A percentile compares a stretch with the other conserved stretches of the same genome.
Evolutionary conservation across 1,284 basidiomycete genomes (phyloP).

Genomic region (Pyrrhoderma noxium): DNA sequence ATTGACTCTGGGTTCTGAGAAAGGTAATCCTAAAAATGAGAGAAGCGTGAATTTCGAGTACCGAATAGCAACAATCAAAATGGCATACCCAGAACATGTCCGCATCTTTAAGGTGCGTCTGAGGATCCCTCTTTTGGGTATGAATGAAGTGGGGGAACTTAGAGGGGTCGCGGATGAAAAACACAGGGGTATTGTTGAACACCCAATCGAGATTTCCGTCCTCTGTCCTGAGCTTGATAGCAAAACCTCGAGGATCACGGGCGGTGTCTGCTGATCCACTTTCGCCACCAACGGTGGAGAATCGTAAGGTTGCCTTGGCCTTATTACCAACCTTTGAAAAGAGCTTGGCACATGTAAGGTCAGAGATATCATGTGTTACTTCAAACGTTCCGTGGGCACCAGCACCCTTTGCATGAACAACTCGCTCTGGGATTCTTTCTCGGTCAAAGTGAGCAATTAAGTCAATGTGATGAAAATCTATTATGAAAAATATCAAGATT

Average conservation of each 20-base stretch:
- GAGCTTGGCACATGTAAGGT: conserved; percentile 70
- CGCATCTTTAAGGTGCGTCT: conserved; percentile 79
- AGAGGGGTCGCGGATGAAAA: conserved; percentile 79
- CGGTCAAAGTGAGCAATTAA: conserved; percentile 87
- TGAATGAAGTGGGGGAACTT: conserved; percentile 94
- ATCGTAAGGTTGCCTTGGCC: conserved; percentile 68
- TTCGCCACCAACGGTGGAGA: conserved; percentile 87
- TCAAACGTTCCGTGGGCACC: conserved; percentile 93
- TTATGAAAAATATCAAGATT: conserved; percentile 5
- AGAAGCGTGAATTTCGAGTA: conserved; percentile 16
- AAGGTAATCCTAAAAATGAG: conserved; percentile 70
- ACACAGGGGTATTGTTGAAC: conserved; percentile 87
- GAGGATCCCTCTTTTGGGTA: conserved; percentile 89
- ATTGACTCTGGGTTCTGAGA: conserved; percentile 88
- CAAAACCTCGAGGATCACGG: conserved; percentile 89
- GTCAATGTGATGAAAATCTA: conserved; percentile 86
- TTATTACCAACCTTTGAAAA: conserved; percentile 66
- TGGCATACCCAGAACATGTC: conserved; percentile 70
- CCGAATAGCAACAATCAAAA: background rate
- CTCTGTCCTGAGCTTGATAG: conserved; percentile 84
- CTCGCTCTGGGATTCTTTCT: conserved; percentile 93
- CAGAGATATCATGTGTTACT: conserved; percentile 75
- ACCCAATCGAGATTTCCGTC: conserved; percentile 91
- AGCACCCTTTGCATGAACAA: conserved; percentile 82
- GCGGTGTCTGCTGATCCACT: conserved; percentile 84